A percentile compares a stretch with the other conserved stretches of the same genome.
phyloP scores from a whole-genome alignment of 2,329 filamentous ascomycete genomes.

The Fusarium acutatum region DNA sequence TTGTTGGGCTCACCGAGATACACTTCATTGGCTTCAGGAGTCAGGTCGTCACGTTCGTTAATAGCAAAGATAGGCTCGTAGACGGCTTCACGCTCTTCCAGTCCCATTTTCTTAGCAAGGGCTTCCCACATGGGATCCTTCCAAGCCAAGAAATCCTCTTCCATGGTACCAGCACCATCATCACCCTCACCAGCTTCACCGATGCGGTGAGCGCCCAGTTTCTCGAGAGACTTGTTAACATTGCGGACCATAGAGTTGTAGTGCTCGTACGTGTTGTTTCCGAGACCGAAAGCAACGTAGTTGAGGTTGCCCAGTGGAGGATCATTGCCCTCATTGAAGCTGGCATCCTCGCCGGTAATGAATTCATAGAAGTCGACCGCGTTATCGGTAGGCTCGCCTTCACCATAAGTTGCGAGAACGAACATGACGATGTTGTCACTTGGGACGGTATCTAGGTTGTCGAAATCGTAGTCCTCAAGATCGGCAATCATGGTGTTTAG shows the following conservation, averaged over 20 bases:
- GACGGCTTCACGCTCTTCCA: slow-evolving; percentile 94
- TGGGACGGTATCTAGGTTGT: slow-evolving; percentile 88
- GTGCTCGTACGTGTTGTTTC: slow-evolving; percentile 99
- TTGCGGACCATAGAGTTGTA: slow-evolving; percentile 99
- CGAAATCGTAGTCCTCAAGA: slow-evolving; percentile 96
- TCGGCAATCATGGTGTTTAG: slow-evolving; percentile 98
- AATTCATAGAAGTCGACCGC: slow-evolving; percentile 99
- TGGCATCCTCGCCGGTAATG: slow-evolving; percentile 80
- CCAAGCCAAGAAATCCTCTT: slow-evolving; percentile 98
- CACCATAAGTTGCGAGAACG: slow-evolving; percentile 95
- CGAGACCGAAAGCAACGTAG: slow-evolving; percentile 94
- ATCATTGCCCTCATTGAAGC: slow-evolving; percentile 80
- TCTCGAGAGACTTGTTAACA: slow-evolving; percentile 81
- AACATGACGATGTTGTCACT: slow-evolving; percentile 94
- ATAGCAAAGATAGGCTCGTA: slow-evolving; percentile 94
- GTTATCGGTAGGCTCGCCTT: slow-evolving; percentile 98
- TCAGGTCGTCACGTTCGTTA: slow-evolving; percentile 76
- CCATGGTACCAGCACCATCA: slow-evolving; percentile 98
- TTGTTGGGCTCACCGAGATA: slow-evolving; percentile 97
- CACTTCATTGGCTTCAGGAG: slow-evolving; percentile 79
- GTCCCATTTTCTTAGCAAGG: slow-evolving; percentile 80
- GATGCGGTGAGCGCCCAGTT: slow-evolving; percentile 84
- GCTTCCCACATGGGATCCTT: slow-evolving; percentile 99
- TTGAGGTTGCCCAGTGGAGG: slow-evolving; percentile 83
- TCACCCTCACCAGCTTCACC: slow-evolving; percentile 93